These are phyloP conservation scores for Haplographium delicatum DNA, from an alignment of 495 filamentous ascomycete species.

Conservation along the genomic window DNA sequence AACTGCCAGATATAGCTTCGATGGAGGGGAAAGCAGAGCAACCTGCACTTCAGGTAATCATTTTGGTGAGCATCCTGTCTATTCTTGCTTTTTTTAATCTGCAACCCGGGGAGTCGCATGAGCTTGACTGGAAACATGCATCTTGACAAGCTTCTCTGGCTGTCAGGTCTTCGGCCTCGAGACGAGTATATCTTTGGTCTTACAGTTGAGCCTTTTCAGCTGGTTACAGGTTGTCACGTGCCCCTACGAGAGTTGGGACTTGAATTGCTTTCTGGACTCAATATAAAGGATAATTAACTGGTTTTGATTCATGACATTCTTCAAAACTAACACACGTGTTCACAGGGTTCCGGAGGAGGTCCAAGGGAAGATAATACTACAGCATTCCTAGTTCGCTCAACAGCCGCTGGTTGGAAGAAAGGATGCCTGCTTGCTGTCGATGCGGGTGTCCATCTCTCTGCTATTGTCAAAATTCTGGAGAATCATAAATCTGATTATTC, in stretches of 20 bases:
- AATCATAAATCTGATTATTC: conserved; percentile 34
- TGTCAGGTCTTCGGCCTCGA: no score
- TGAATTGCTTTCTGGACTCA: background rate
- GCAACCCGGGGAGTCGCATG: background rate
- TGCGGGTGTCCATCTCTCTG: conserved; percentile 82
- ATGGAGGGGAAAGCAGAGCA: background rate
- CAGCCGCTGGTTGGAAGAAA: conserved; percentile 68
- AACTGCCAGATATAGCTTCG: background rate
- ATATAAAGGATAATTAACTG: background rate
- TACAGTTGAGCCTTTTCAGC: no score
- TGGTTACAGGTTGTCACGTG: background rate
- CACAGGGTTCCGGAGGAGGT: conserved; percentile 83
- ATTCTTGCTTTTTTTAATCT: background rate
- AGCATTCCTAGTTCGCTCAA: conserved; percentile 79
- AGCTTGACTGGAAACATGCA: no score
- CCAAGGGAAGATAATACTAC: conserved; percentile 87
- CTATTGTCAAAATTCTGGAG: conserved; percentile 70
- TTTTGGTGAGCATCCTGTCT: conserved; percentile 57
- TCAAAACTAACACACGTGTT: conserved; percentile 7
- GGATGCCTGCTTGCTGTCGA: conserved; percentile 85
- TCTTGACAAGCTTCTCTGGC: no score
- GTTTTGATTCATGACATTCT: conserved; percentile 1
- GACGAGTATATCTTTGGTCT: no score
- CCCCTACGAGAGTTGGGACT: background rate
- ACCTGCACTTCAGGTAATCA: conserved; percentile 71